Evolutionary conservation across 2,329 filamentous ascomycete species (phyloP), one percentile per base, ranked within the genome.

Genomic region (Sarocladiaceae sp.): DNA sequence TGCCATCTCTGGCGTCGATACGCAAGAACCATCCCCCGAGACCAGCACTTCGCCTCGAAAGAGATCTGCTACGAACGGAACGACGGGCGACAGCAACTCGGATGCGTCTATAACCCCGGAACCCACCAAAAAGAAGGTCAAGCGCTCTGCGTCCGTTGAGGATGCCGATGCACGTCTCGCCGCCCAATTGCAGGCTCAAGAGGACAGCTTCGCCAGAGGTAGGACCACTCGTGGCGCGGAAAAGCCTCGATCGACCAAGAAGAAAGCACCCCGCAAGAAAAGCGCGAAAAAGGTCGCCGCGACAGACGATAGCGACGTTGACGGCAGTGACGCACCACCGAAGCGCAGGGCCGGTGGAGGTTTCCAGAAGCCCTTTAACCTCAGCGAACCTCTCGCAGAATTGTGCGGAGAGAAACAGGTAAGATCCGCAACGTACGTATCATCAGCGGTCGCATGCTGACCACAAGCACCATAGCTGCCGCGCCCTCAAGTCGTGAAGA

Each of bases 401-500:
- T 73, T 94, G 18, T 80, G 87, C 53, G 87, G 87, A 44, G 86
- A 88, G 63, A 74, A 80, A 13, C 82, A 80, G 70, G 84, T 87
- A 72, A 58, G 78, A 20, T 17, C n/a, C 29, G n/a, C n/a, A n/a
- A n/a, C n/a, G n/a, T n/a, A n/a, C n/a, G n/a, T n/a, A n/a, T n/a
- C n/a, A n/a, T n/a, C n/a, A n/a, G n/a, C n/a, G n/a, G n/a, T n/a
- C n/a, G 36, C 36, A 39, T 39, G 29, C 29, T 33, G 15, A 33
- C 29, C 29, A 15, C 15, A 33, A 26, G n/a, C n/a, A n/a, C 15
- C 29, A 46, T 64, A 96, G 84, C 81, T 99, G 20, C 96, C 94
- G 15, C 87, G 94, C 36, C 93, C 94, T 0, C 91, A 97, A 68
- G 93, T 93, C 0, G 94, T 99, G 61, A 97, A 97, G 76, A 88